phyloP scores from a whole-genome alignment of 192 early-diverging fungal species.

The Podila verticillata region DNA sequence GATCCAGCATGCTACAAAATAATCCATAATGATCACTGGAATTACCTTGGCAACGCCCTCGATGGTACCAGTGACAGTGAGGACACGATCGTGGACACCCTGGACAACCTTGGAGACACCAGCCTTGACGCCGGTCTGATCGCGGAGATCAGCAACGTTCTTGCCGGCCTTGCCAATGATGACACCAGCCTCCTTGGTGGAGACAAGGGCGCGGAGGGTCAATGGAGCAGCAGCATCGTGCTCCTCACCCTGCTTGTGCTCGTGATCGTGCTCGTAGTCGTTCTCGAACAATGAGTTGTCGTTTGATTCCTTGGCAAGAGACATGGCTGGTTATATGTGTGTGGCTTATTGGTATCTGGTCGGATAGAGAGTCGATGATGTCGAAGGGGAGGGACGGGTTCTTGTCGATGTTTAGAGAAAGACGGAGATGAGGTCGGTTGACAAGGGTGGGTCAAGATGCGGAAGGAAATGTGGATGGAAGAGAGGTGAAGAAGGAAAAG shows the following conservation, averaged over 20 bases:
- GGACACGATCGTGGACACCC: constrained; percentile 84
- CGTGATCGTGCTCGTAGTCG: constrained; percentile 32
- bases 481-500: neutral
- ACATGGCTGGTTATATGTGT: constrained; percentile 6
- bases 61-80: constrained; percentile 75
- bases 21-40: no score
- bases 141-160: constrained; percentile 83
- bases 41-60: constrained; percentile 75
- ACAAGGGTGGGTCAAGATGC: neutral
- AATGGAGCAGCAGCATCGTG: constrained; percentile 58
- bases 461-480: neutral
- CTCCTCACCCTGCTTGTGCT: constrained; percentile 53
- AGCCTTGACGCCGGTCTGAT: constrained; percentile 83
- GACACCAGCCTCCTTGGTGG: constrained; percentile 91
- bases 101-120: constrained; percentile 90
- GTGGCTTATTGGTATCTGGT: no score
- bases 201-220: constrained; percentile 89
- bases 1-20: no score
- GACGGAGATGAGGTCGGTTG: no score
- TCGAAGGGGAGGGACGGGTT: no score
- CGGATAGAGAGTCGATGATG: no score
- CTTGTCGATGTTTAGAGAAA: no score
- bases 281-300: constrained; percentile 19
- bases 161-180: constrained; percentile 69
- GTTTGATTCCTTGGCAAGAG: constrained; percentile 43